phyloP scores from a whole-genome alignment of 2,329 filamentous ascomycete species.

The Didymella glomerata region DNA sequence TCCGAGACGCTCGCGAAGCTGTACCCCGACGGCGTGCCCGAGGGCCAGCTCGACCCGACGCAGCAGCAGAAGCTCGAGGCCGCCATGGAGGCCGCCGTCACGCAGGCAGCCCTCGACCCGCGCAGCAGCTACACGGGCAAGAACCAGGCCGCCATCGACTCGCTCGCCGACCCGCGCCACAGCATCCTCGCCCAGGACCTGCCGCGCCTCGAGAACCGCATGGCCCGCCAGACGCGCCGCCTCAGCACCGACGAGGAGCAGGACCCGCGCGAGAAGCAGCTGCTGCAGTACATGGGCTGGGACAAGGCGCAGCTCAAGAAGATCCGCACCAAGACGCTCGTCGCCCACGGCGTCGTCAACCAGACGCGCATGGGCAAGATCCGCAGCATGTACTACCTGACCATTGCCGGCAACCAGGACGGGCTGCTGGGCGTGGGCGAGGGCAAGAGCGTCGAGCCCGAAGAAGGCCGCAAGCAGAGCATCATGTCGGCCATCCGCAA shows the following conservation, averaged over 20 bases:
- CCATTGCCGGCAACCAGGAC: conserved; percentile 85
- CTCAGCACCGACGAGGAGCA: conserved; percentile 50
- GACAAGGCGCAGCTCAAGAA: conserved; percentile 55
- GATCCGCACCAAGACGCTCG: conserved; percentile 75
- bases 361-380: conserved; percentile 98
- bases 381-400: conserved; percentile 75
- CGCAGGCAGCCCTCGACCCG: conserved; percentile 51
- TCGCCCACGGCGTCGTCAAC: conserved; percentile 79
- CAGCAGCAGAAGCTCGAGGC: conserved; percentile 35
- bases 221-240: conserved; percentile 47
- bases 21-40: conserved; percentile 48
- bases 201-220: conserved; percentile 54
- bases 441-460: conserved; percentile 81
- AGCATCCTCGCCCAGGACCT: conserved; percentile 60
- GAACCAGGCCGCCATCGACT: conserved; percentile 59
- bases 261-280: conserved; percentile 59
- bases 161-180: conserved; percentile 57
- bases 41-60: conserved; percentile 32
- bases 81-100: conserved; percentile 43
- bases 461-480: conserved; percentile 75
- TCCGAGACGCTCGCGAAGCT: conserved; percentile 49
- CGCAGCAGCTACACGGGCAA: conserved; percentile 58
- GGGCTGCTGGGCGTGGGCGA: conserved; percentile 89
- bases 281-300: conserved; percentile 67
- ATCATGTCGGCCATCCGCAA: conserved; percentile 84